Conservation (phyloP, 2,329 filamentous ascomycete species). For the Penicillium sp. region DNA sequence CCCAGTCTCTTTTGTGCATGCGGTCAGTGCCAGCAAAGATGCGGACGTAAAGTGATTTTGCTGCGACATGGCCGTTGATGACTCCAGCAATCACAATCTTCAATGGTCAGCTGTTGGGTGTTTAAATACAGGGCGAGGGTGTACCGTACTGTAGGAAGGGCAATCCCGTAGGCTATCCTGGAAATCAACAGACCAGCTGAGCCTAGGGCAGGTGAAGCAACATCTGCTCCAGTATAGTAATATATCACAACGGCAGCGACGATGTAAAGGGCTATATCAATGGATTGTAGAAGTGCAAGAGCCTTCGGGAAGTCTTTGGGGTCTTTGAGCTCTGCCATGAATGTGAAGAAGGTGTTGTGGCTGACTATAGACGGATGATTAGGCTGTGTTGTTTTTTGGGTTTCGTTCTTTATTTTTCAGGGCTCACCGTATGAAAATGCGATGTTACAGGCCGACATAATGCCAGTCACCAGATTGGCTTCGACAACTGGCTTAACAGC, state of each 20-base stretch:
- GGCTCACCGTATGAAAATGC: neutral
- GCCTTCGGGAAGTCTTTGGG: conserved; percentile 59
- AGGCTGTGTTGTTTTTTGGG: neutral
- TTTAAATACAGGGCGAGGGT: neutral
- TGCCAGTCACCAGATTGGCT: neutral
- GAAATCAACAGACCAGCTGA: conserved; percentile 54
- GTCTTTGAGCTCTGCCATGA: conserved; percentile 61
- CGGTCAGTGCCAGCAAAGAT: conserved; percentile 57
- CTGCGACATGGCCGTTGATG: conserved; percentile 63
- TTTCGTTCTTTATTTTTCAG: neutral
- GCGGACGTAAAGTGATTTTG: conserved; percentile 62
- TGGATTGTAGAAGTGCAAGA: conserved; percentile 56
- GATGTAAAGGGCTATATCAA: conserved; percentile 59
- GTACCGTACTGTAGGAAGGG: conserved; percentile 55
- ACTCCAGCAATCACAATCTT: conserved; percentile 64
- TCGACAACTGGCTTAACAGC: neutral
- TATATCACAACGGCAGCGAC: conserved; percentile 66
- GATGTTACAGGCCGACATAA: neutral
- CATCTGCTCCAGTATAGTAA: conserved; percentile 57
- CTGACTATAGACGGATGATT: conserved; percentile 34
- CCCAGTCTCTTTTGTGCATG: conserved; percentile 45
- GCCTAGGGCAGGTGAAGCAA: conserved; percentile 62
- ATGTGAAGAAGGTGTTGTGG: conserved; percentile 64
- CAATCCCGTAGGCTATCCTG: conserved; percentile 64
- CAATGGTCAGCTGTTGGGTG: neutral